Evolutionary conservation across 1,284 basidiomycete genomes (phyloP), one percentile per base, ranked within the genome.

Genomic region (Prillingera fragicola): DNA sequence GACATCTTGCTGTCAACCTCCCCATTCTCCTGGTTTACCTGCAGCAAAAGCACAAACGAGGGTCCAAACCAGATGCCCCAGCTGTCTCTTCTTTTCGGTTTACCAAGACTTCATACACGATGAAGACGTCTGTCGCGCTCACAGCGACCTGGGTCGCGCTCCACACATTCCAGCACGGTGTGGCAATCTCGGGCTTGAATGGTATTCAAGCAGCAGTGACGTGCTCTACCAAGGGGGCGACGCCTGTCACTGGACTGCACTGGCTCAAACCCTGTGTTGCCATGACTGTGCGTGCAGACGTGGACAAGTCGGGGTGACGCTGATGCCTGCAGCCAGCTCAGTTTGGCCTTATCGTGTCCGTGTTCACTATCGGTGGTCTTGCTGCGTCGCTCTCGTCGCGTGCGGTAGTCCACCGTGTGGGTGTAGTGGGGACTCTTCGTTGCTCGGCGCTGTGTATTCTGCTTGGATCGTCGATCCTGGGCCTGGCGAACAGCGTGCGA

Each of bases 281-380:
- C 13, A 60, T 65, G 58, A 57, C 46, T 2, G 63, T 62, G 34
- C 38, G 63, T 53, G 1, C 8, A 6, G 3, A 19, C 1, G 15
- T 14, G n/a, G n/a, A 3, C n/a, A n/a, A n/a, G n/a, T n/a, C 13
- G 4, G 7, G 24, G 8, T 29, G 5, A 6, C 10, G 15, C 17
- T 5, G 8, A 18, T 44, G 19, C 35, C 33, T 12, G 1, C 33
- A 65, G 65, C 38, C 56, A 3, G 26, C 59, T 0, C 50, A 63
- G 33, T 73, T 73, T 45, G 73, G 72, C 5, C 41, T 70, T 14
- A 60, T 71, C 24, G 72, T 71, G 0, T 59, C 73, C 12, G 65
- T 73, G 33, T 75, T 73, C 55, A 74, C 73, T 0, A 49, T 75
- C 17, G 74, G 74, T 9, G 74, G 74, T 7, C 59, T 75, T 3